Evolutionary conservation across 805 yeast species (phyloP), one percentile per base, ranked within the genome.

Genomic region (Monosporozyma yasuniensis): DNA sequence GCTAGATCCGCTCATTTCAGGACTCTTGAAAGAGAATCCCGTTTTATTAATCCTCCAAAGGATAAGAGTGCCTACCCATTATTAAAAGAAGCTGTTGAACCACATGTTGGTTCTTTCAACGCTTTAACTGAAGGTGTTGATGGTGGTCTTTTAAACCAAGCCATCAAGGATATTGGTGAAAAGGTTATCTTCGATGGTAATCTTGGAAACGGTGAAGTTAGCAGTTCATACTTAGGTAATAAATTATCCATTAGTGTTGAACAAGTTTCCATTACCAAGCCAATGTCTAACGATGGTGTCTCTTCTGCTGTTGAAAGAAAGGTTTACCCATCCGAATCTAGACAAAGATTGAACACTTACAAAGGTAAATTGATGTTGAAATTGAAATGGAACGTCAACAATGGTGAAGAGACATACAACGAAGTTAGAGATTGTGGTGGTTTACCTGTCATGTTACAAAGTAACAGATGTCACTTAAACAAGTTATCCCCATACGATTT

Each of bases 61-160:
- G 96, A 87, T 61, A 78, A 84, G 65, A 75, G 87, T 28, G 87
- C 87, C 7, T 91, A 72, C 61, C 96, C 96, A 14, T 70, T 89
- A 39, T 75, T 93, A 35, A 78, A 78, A 51, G 96, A 88, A 54
- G 98, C 99, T 14, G 93, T 93, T 39, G 80, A 81, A 50, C 99
- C 99, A 4, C 99, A 93, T 66, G 79, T 93, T 50, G 97, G 96
- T 8, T 91, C 98, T 1, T 93, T 93, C 75, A 85, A 93, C 74
- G 97, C 97, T 4, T 74, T 93, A 50, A 86, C 96, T 22, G 95
- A 87, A 51, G 96, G 96, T 42, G 80, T 86, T 22, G 81, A 75
- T 42, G 95, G 91, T 44, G 96, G 96, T 5, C 68, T 93, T 23
- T 73, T 93, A 52, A 88, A 90, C 65, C 71, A 84, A 47, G 97